phyloP scores from a whole-genome alignment of 768 basidiomycete species.

The Macrolepiota fuliginosa region DNA sequence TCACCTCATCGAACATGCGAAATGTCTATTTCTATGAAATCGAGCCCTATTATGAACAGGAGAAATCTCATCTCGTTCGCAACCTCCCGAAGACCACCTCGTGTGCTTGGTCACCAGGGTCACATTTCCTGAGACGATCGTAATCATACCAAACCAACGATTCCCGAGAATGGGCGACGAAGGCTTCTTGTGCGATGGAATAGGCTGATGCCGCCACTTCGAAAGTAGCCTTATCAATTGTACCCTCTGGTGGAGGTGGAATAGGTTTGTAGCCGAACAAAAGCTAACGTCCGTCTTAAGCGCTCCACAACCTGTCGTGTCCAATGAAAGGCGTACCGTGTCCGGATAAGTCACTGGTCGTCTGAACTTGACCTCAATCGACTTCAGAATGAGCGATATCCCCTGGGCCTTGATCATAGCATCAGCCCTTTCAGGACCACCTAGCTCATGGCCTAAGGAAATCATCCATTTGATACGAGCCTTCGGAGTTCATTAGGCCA shows the following conservation, averaged over 20 bases:
- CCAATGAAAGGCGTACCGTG: constrained; percentile 46
- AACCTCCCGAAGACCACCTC: constrained; percentile 28
- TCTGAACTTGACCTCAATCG: constrained; percentile 62
- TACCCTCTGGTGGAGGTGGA: constrained; percentile 26
- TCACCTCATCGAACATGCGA: no score
- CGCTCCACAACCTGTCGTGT: constrained; percentile 27
- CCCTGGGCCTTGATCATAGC: constrained; percentile 64
- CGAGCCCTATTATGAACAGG: background rate
- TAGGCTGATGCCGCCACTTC: constrained; percentile 54
- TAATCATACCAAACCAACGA: constrained; percentile 80
- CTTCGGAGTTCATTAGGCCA: constrained; percentile 31
- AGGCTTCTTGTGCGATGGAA: constrained; percentile 57
- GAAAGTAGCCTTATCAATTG: constrained; percentile 42
- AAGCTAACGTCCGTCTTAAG: constrained; percentile 37
- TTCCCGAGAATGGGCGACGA: constrained; percentile 66
- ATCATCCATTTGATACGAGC: constrained; percentile 70
- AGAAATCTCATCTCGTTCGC: constrained; percentile 7
- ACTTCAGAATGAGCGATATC: constrained; percentile 73
- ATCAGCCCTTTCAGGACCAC: constrained; percentile 51
- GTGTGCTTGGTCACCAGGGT: constrained; percentile 51
- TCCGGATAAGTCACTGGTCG: constrained; percentile 77
- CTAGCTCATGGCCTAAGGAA: constrained; percentile 54
- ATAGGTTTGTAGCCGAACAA: constrained; percentile 59
- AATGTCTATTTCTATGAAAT: background rate
- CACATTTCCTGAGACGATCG: constrained; percentile 59